Percentiles rank a stretch among this genome's conserved stretches.
phyloP scores from a whole-genome alignment of 2,329 filamentous ascomycete species.

The Stachybotrys chlorohalonatus region DNA sequence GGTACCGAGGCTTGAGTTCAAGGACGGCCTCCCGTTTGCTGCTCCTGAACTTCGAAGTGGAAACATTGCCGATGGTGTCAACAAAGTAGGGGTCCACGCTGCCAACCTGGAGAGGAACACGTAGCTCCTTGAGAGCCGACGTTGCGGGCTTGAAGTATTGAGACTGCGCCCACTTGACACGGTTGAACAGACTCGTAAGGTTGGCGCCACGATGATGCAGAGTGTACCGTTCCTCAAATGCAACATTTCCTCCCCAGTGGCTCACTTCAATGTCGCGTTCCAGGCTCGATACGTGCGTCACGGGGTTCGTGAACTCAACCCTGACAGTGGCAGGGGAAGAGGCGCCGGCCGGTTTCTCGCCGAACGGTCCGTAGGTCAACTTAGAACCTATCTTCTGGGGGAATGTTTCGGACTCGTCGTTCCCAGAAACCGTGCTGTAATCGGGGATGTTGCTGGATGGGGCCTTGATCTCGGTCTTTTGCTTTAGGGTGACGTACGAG shows the following conservation, averaged over 20 bases:
- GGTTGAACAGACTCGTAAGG: slow-evolving; percentile 62
- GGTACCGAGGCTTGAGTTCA: slow-evolving; percentile 88
- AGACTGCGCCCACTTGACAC: slow-evolving; percentile 65
- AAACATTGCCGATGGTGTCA: slow-evolving; percentile 94
- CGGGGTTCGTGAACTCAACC: slow-evolving; percentile 91
- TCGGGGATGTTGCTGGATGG: slow-evolving; percentile 70
- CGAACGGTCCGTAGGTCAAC: slow-evolving; percentile 85
- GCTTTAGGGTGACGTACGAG: slow-evolving; percentile 77
- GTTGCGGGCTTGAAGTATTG: slow-evolving; percentile 70
- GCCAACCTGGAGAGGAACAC: slow-evolving; percentile 69
- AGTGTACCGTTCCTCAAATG: slow-evolving; percentile 89
- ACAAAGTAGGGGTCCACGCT: slow-evolving; percentile 87
- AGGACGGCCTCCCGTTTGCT: slow-evolving; percentile 71
- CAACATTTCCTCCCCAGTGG: slow-evolving; percentile 96
- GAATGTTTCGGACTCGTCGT: slow-evolving; percentile 50
- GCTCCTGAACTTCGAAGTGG: slow-evolving; percentile 78
- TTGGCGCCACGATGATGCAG: slow-evolving; percentile 80
- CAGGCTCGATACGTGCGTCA: slow-evolving; percentile 68
- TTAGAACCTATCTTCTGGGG: slow-evolving; percentile 78
- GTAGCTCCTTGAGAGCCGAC: slow-evolving; percentile 72
- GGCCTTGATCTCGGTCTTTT: slow-evolving; percentile 96
- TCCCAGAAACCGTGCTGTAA: slow-evolving; percentile 64
- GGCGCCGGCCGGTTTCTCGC: slow-evolving; percentile 70
- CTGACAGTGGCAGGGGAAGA: slow-evolving; percentile 66
- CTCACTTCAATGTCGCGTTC: slow-evolving; percentile 92